phyloP scores from a whole-genome alignment of 179 eudicot species.

The Patellifolia procumbens region DNA sequence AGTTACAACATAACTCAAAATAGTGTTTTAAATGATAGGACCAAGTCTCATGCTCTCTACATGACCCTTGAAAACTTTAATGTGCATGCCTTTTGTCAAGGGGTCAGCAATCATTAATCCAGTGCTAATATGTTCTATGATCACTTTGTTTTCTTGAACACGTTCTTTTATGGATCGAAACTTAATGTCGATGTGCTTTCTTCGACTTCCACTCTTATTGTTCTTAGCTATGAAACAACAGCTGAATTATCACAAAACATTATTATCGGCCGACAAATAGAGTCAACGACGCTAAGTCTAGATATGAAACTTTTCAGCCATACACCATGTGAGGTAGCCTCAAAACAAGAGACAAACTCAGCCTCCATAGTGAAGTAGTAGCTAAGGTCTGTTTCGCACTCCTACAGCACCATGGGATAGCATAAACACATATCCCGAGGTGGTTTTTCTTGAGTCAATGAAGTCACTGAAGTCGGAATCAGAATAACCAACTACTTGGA shows the following conservation, averaged over 20 bases:
- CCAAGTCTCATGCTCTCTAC: no score
- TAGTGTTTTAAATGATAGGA: no score
- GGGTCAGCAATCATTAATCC: no score
- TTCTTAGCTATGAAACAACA: constrained; percentile 23
- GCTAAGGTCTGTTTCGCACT: constrained; percentile 11
- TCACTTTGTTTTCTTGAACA: constrained; percentile 11
- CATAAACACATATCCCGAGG: neutral
- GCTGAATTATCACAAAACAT: constrained; percentile 21
- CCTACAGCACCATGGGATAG: neutral
- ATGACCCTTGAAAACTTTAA: no score
- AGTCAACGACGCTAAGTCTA: constrained; percentile 13
- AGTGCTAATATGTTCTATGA: no score
- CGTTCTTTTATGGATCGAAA: constrained; percentile 1
- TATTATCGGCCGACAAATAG: constrained; percentile 9
- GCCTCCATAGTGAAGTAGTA: constrained; percentile 25
- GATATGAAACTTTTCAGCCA: constrained; percentile 16
- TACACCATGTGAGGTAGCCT: constrained; percentile 10
- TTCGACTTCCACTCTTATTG: constrained; percentile 3
- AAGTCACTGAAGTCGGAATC: neutral
- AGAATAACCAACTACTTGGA: neutral
- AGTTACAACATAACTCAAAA: no score
- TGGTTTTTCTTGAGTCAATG: neutral
- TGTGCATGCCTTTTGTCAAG: no score
- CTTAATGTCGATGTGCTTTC: neutral
- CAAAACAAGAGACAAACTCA: constrained; percentile 16